Percentiles rank a stretch among this genome's conserved stretches.
Evolutionary conservation across 495 filamentous ascomycete species (phyloP).

Genomic region (Bathelium albidoporum): DNA sequence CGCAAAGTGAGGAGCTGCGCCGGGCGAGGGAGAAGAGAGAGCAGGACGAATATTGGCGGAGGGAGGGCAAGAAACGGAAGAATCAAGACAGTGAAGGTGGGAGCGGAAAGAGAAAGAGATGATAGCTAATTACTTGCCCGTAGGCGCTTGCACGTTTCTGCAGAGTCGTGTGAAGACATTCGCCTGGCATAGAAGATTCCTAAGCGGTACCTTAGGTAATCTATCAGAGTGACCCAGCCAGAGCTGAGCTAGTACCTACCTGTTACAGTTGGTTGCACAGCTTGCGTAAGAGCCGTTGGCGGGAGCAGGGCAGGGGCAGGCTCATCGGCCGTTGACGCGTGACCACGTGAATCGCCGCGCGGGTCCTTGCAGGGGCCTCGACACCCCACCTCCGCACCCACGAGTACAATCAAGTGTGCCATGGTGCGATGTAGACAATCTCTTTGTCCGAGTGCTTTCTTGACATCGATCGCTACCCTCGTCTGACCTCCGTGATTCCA

Average conservation of each 20-base stretch:
- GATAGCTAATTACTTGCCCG: conserved; percentile 2
- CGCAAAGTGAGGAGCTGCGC: conserved; percentile 71
- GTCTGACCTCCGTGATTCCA: background rate
- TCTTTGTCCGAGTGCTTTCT: background rate
- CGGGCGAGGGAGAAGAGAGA: conserved; percentile 76
- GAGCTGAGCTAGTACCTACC: too few species aligned
- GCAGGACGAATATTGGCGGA: conserved; percentile 83
- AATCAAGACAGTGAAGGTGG: conserved; percentile 55
- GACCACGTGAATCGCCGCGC: background rate
- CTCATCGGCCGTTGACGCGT: background rate
- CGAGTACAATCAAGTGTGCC: background rate
- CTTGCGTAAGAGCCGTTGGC: background rate
- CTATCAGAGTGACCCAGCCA: too few species aligned
- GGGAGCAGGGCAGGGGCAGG: background rate
- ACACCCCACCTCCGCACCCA: background rate
- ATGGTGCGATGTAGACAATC: background rate
- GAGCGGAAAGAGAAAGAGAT: conserved; percentile 57
- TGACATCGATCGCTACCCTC: background rate
- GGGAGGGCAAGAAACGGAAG: conserved; percentile 90
- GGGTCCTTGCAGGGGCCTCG: background rate
- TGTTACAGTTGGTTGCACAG: background rate
- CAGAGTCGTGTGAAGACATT: too few species aligned
- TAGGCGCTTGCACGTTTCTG: too few species aligned
- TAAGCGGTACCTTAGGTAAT: too few species aligned
- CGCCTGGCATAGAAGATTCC: too few species aligned